phyloP scores from a whole-genome alignment of 208 protist genomes.

The Acanthamoeba sp. region DNA sequence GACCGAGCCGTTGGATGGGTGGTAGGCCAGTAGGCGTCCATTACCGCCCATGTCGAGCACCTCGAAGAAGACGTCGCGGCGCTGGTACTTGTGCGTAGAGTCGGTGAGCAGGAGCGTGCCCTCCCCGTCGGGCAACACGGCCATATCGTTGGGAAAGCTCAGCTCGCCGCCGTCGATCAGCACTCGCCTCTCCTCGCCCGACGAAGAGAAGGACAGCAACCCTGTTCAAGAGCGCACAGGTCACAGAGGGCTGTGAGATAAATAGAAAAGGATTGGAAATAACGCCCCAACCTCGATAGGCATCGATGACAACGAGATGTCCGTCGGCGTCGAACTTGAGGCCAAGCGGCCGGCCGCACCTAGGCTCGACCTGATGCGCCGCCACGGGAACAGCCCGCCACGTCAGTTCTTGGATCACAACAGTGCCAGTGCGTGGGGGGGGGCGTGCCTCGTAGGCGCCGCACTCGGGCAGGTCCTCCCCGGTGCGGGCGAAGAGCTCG shows the following conservation, averaged over 20 bases:
- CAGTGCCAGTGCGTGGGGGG: background rate
- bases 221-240: background rate
- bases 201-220: background rate
- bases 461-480: background rate
- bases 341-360: slow-evolving; percentile 23
- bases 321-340: slow-evolving; percentile 1
- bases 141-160: background rate
- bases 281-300: background rate
- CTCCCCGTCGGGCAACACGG: background rate
- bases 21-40: slow-evolving; percentile 48
- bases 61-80: slow-evolving; percentile 23
- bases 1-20: slow-evolving; percentile 17
- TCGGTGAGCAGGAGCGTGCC: slow-evolving; percentile 42
- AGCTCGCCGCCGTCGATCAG: background rate
- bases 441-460: background rate
- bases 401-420: no score
- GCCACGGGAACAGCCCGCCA: no score
- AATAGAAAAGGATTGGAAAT: background rate
- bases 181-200: background rate
- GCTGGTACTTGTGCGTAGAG: background rate
- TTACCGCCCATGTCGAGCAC: slow-evolving; percentile 54
- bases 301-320: slow-evolving; percentile 8
- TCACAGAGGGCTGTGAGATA: background rate
- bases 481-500: slow-evolving; percentile 45
- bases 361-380: slow-evolving; percentile 10